A percentile compares a stretch with the other conserved stretches of the same genome.
These are phyloP conservation scores for Sporisorium graminicola DNA, from an alignment of 1,284 basidiomycete species.

Conservation along the genomic window DNA sequence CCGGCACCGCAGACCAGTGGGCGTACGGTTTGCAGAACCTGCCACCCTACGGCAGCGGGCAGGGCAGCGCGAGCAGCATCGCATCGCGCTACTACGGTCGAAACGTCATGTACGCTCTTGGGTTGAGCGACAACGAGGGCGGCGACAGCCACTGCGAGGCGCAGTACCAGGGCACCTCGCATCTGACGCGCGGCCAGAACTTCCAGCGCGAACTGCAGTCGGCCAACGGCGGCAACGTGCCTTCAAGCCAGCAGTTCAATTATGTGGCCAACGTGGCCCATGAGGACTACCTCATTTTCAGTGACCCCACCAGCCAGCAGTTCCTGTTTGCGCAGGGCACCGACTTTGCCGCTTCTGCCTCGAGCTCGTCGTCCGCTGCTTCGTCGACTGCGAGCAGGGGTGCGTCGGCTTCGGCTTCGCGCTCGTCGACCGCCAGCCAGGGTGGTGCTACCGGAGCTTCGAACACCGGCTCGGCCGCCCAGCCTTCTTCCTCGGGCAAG, in stretches of 20 bases:
- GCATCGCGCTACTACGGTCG: constrained; percentile 51
- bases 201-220: constrained; percentile 31
- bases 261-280: constrained; percentile 51
- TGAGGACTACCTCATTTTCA: constrained; percentile 60
- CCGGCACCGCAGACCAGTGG: constrained; percentile 33
- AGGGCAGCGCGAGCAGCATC: constrained; percentile 32
- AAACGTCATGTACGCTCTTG: constrained; percentile 55
- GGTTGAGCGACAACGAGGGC: constrained; percentile 49
- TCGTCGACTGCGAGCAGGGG: neutral
- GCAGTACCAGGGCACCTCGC: constrained; percentile 56
- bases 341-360: constrained; percentile 15
- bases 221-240: constrained; percentile 50
- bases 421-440: neutral
- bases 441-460: neutral
- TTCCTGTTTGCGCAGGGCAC: constrained; percentile 45
- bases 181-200: constrained; percentile 60
- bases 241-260: constrained; percentile 51
- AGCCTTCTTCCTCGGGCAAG: constrained; percentile 10
- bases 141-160: constrained; percentile 64
- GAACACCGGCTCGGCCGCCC: neutral
- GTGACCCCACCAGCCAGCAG: constrained; percentile 45
- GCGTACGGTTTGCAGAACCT: constrained; percentile 41
- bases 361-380: neutral
- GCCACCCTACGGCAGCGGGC: constrained; percentile 32
- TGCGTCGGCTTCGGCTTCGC: too few species aligned